phyloP scores from a whole-genome alignment of 73 alveolate species.

The Blepharisma stoltei region DNA sequence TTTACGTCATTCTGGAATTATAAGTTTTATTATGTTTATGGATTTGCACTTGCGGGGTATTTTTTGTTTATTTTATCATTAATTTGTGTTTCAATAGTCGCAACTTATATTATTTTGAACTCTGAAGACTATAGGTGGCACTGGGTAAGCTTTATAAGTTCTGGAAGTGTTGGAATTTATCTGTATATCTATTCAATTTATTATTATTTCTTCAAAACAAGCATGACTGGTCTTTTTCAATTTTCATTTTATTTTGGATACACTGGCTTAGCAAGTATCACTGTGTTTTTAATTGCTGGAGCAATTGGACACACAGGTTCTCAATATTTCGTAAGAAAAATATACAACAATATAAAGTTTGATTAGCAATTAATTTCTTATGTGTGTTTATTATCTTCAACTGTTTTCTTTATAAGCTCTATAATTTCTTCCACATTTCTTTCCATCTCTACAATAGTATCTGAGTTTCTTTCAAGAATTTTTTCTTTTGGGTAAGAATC shows the following conservation, averaged over 20 bases:
- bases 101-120: slow-evolving; percentile 14
- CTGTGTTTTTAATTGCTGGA: not conserved
- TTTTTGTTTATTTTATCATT: not conserved
- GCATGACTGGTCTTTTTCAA: slow-evolving; percentile 20
- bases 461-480: not conserved
- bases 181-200: slow-evolving; percentile 15
- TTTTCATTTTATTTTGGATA: slow-evolving; percentile 26
- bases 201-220: slow-evolving; percentile 11
- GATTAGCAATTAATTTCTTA: not conserved
- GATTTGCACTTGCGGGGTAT: slow-evolving; percentile 17
- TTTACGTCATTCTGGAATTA: slow-evolving; percentile 23
- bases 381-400: slow-evolving; percentile 4
- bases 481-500: slow-evolving; percentile 52
- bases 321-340: not conserved
- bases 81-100: slow-evolving; percentile 24
- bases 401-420: slow-evolving; percentile 30
- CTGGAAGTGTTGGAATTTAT: slow-evolving; percentile 22
- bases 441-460: slow-evolving; percentile 9
- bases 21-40: slow-evolving; percentile 32
- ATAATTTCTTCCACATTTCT: slow-evolving; percentile 39
- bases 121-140: slow-evolving; percentile 35
- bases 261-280: not conserved
- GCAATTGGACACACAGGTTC: slow-evolving; percentile 27
- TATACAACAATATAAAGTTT: not conserved
- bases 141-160: slow-evolving; percentile 21